Evolutionary conservation across 2,329 filamentous ascomycete genomes (phyloP).

Genomic region (Davidsoniella neocaledoniae): DNA sequence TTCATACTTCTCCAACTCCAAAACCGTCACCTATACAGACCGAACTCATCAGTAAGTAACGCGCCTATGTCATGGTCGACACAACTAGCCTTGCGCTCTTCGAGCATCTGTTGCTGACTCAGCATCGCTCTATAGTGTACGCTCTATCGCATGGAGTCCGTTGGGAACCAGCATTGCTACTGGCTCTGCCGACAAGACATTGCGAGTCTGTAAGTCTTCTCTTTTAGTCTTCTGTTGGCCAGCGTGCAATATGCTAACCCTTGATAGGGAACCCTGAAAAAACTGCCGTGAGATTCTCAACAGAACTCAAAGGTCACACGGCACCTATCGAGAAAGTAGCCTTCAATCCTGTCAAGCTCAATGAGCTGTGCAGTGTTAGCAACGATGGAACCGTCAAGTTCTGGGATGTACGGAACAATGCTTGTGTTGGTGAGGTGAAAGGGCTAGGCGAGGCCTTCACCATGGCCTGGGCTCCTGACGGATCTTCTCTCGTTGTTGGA

Average conservation of each 20-base stretch:
- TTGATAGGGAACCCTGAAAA: constrained; percentile 55
- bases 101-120: constrained; percentile 31
- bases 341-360: constrained; percentile 62
- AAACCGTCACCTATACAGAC: constrained; percentile 56
- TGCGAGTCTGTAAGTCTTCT: constrained; percentile 49
- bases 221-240: not conserved
- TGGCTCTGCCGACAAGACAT: constrained; percentile 50
- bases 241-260: not conserved
- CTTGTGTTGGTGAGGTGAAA: constrained; percentile 52
- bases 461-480: constrained; percentile 58
- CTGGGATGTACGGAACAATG: constrained; percentile 64
- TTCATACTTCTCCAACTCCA: constrained; percentile 46
- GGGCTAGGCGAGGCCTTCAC: constrained; percentile 51
- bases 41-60: constrained; percentile 50
- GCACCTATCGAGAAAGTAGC: constrained; percentile 56
- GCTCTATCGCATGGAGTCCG: constrained; percentile 79
- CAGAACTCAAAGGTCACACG: constrained; percentile 53
- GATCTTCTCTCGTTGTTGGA: constrained; percentile 51
- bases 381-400: constrained; percentile 59
- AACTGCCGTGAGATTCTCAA: constrained; percentile 55
- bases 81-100: constrained; percentile 55
- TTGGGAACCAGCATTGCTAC: constrained; percentile 71
- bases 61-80: constrained; percentile 38
- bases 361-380: constrained; percentile 59
- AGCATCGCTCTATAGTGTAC: constrained; percentile 34